These are phyloP conservation scores for Cladosporium sp. DNA, from an alignment of 2,329 filamentous ascomycete genomes.

Conservation along the genomic window DNA sequence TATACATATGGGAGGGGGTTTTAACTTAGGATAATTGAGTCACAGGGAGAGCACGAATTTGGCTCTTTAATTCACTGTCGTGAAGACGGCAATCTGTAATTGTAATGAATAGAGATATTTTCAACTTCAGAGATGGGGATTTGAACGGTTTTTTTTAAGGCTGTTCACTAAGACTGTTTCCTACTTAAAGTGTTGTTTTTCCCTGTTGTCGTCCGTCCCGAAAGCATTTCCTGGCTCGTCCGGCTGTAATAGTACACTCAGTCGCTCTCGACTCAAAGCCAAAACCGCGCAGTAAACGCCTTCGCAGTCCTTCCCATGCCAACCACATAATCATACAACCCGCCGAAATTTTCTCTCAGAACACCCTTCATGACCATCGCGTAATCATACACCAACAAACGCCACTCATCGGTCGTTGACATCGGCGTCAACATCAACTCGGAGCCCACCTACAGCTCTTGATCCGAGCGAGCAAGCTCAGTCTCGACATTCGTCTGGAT, in stretches of 20 bases:
- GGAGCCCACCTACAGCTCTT: not conserved
- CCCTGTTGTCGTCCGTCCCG: too few species aligned
- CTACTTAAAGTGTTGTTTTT: too few species aligned
- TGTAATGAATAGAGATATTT: not conserved
- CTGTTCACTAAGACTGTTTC: too few species aligned
- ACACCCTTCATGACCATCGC: not conserved
- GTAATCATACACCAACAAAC: not conserved
- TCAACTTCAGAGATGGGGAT: not conserved
- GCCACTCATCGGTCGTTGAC: not conserved
- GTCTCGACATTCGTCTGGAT: not conserved
- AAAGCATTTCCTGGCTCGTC: not conserved
- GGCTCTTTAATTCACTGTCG: not conserved
- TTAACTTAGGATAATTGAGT: not conserved
- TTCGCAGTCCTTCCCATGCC: not conserved
- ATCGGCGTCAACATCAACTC: not conserved
- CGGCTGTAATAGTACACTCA: not conserved
- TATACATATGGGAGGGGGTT: not conserved
- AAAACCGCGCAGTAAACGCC: not conserved
- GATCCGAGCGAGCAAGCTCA: not conserved
- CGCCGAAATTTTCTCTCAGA: not conserved
- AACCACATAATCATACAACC: not conserved
- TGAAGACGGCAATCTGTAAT: not conserved
- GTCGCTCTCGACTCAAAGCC: not conserved
- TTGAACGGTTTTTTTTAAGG: not conserved
- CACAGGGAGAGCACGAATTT: not conserved